These are phyloP conservation scores for Hanseniaspora vineae DNA, from an alignment of 805 yeast genomes.

Conservation along the genomic window DNA sequence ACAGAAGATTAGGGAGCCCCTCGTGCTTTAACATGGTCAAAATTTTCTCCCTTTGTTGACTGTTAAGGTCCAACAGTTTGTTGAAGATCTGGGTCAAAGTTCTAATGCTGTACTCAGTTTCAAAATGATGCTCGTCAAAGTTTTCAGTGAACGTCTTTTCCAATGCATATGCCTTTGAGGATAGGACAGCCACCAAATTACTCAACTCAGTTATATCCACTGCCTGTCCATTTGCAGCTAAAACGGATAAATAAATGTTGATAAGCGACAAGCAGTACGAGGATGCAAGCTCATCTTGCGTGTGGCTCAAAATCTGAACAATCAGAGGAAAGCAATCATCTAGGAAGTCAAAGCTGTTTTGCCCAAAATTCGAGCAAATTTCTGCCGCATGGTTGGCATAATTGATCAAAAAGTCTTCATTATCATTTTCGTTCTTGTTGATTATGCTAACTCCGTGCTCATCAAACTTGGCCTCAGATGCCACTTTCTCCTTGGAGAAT, in stretches of 20 bases:
- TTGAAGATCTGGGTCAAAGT: slow-evolving; percentile 6
- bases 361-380: not conserved
- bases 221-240: not conserved
- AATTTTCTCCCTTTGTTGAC: not conserved
- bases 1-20: not conserved
- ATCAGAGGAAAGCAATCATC: not conserved
- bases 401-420: not conserved
- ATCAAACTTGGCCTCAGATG: not conserved
- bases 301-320: not conserved
- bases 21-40: not conserved
- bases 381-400: not conserved
- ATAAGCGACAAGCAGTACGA: not conserved
- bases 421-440: not conserved
- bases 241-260: not conserved
- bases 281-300: not conserved
- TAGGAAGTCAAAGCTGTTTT: not conserved
- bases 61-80: not conserved
- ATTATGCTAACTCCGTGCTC: not conserved
- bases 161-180: not conserved
- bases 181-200: not conserved
- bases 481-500: not conserved
- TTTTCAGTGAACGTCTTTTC: not conserved
- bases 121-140: slow-evolving; percentile 19
- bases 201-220: not conserved
- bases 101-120: slow-evolving; percentile 24